These are phyloP conservation scores for Abrus precatorius DNA, from an alignment of 306 rosid species.

Conservation along the genomic window DNA sequence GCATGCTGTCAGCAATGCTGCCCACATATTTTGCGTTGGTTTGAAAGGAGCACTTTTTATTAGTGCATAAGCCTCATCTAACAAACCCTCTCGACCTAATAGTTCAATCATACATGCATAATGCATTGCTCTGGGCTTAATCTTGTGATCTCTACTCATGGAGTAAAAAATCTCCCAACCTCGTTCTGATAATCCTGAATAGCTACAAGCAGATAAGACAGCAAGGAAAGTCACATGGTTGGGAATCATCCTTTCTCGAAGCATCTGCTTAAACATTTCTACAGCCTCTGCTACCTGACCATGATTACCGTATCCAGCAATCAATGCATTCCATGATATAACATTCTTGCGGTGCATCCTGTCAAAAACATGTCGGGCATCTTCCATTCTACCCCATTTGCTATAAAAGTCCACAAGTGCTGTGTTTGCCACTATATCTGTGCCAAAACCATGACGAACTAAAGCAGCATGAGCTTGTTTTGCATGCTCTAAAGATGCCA, in stretches of 20 bases:
- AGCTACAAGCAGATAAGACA: slow-evolving; percentile 82
- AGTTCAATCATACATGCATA: slow-evolving; percentile 88
- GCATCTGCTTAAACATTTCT: slow-evolving; percentile 80
- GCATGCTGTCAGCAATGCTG: slow-evolving; percentile 89
- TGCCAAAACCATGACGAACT: slow-evolving; percentile 80
- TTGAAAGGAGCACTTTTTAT: slow-evolving; percentile 69
- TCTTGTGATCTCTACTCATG: slow-evolving; percentile 74
- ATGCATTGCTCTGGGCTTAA: slow-evolving; percentile 97
- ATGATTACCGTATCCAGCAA: slow-evolving; percentile 87
- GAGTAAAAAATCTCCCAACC: slow-evolving; percentile 85
- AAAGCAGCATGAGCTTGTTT: slow-evolving; percentile 91
- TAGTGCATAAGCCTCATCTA: slow-evolving; percentile 79
- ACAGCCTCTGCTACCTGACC: slow-evolving; percentile 83
- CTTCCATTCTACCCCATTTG: slow-evolving; percentile 93
- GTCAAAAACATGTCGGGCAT: slow-evolving; percentile 81
- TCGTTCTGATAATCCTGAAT: slow-evolving; percentile 75
- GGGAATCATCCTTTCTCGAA: slow-evolving; percentile 69
- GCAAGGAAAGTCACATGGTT: slow-evolving; percentile 92
- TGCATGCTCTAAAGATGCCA: slow-evolving; percentile 83
- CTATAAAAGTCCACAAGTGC: slow-evolving; percentile 88
- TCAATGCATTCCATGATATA: slow-evolving; percentile 89
- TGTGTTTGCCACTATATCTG: slow-evolving; percentile 81
- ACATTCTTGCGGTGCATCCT: slow-evolving; percentile 74
- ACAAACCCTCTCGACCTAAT: slow-evolving; percentile 80
- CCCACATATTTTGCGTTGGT: slow-evolving; percentile 93